Evolutionary conservation across 345 rosid genomes (phyloP), one percentile per base, ranked within the genome.

Genomic region (Jatropha curcas): DNA sequence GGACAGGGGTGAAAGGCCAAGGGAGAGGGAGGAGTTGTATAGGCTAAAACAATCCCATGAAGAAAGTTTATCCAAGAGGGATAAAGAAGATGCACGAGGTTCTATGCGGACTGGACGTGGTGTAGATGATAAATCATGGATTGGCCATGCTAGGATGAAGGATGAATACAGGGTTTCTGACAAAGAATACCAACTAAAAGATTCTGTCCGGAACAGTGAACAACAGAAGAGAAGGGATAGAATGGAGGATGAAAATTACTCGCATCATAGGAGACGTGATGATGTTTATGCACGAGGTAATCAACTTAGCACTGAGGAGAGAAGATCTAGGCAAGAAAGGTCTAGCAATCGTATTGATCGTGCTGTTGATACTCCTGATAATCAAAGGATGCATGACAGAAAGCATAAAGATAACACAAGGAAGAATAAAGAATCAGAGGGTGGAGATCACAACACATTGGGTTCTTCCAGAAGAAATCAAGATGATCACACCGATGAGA

Each of bases 91-190:
- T 74, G 87, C 87, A 34, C 80, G 90, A 25, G 79, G 83, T 69
- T 75, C 82, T 70, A 72, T 48, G 45, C 88, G 89, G 84, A 78
- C 82, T 72, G 89, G 87, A 41, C 89, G 88, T 76, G 86, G 72
- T 70, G 84, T 87, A 25, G 98, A 95, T 82, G 99, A 95, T 71
- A 86, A 86, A 81, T 76, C 85, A 76, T 81, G 87, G 88, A 73
- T 70, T 74, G 85, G 76, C 53, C 87, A 80, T 75, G 77, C 82
- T 24, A 84, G 90, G 84, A 74, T 58, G 46, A 92, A 82, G 78
- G 96, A 91, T 68, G 96, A 88, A 56, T 74, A 81, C 76, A 91
- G 84, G 80, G 82, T 75, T 70, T 77, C 88, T 39, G 93, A 90
- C 28, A 94, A 85, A 80, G 98, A 94, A 60, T 83, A 79, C 81